Evolutionary conservation across 352 stramenopile genomes (phyloP).

Genomic region (Phytophthora citricola): DNA sequence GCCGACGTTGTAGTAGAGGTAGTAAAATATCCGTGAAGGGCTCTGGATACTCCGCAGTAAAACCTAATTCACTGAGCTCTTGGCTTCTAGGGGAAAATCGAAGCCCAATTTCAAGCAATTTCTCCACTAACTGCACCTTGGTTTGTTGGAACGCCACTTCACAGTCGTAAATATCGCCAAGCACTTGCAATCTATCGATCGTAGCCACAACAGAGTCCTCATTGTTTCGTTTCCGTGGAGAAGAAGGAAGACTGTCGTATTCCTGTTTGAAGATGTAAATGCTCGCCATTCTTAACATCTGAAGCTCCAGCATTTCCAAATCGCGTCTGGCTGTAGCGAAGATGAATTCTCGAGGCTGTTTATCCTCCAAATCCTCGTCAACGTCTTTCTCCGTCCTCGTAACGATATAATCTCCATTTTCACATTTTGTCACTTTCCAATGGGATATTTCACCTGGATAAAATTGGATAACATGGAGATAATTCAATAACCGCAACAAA

Average conservation of each 20-base stretch:
- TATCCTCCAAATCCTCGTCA: conserved; percentile 1
- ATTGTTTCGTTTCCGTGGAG: conserved; percentile 5
- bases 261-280: conserved; percentile 63
- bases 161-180: conserved; percentile 65
- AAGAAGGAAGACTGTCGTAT: conserved; percentile 34
- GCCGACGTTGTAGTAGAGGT: conserved; percentile 33
- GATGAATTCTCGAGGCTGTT: conserved; percentile 38
- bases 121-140: conserved; percentile 46
- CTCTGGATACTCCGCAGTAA: conserved; percentile 8
- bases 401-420: conserved; percentile 37
- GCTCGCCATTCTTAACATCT: conserved; percentile 53
- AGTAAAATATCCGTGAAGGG: conserved; percentile 23
- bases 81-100: conserved; percentile 19
- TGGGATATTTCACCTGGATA: neutral
- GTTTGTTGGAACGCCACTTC: conserved; percentile 50
- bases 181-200: conserved; percentile 62
- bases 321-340: conserved; percentile 50
- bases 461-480: conserved; percentile 48
- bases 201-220: conserved; percentile 17
- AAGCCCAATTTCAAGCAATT: conserved; percentile 38
- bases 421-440: conserved; percentile 26
- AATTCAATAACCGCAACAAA: conserved; percentile 58
- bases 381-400: neutral
- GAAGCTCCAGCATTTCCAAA: conserved; percentile 47
- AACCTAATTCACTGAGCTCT: conserved; percentile 15